These are phyloP conservation scores for Astrothelium subdiscretum DNA, from an alignment of 495 filamentous ascomycete species.

Conservation along the genomic window DNA sequence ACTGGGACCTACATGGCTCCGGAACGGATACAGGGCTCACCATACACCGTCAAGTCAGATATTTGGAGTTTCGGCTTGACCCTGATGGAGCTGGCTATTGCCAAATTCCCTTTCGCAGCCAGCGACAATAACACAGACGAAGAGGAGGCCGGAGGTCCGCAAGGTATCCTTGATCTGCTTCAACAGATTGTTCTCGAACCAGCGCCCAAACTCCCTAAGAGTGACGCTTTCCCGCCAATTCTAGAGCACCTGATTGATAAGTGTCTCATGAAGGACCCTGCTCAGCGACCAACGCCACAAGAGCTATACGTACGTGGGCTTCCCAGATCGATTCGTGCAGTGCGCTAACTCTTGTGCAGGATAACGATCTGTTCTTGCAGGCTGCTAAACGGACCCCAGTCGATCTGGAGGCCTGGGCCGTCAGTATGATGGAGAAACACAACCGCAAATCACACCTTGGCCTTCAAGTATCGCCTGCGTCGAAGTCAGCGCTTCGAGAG, in stretches of 20 bases:
- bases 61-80: slow-evolving; percentile 97
- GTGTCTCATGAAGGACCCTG: slow-evolving; percentile 79
- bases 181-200: slow-evolving; percentile 98
- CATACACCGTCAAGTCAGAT: slow-evolving; percentile 95
- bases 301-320: slow-evolving; percentile 55
- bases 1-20: slow-evolving; percentile 99
- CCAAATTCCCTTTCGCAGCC: slow-evolving; percentile 84
- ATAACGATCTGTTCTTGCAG: slow-evolving; percentile 83
- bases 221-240: slow-evolving; percentile 89
- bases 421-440: slow-evolving; percentile 77
- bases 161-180: slow-evolving; percentile 89
- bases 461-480: slow-evolving; percentile 36
- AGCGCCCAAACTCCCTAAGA: slow-evolving; percentile 84
- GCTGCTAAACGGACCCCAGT: slow-evolving; percentile 91
- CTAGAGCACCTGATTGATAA: slow-evolving; percentile 95
- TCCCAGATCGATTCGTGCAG: not conserved
- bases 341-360: slow-evolving; percentile 37
- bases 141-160: slow-evolving; percentile 59
- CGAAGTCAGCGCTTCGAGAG: slow-evolving; percentile 32
- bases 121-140: slow-evolving; percentile 62
- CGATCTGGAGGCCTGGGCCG: slow-evolving; percentile 79
- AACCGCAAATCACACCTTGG: slow-evolving; percentile 86
- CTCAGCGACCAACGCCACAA: slow-evolving; percentile 78
- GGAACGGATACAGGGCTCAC: slow-evolving; percentile 89
- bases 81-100: slow-evolving; percentile 93